Conservation (phyloP, 2,329 filamentous ascomycete genomes). For the Exophiala sp. region DNA sequence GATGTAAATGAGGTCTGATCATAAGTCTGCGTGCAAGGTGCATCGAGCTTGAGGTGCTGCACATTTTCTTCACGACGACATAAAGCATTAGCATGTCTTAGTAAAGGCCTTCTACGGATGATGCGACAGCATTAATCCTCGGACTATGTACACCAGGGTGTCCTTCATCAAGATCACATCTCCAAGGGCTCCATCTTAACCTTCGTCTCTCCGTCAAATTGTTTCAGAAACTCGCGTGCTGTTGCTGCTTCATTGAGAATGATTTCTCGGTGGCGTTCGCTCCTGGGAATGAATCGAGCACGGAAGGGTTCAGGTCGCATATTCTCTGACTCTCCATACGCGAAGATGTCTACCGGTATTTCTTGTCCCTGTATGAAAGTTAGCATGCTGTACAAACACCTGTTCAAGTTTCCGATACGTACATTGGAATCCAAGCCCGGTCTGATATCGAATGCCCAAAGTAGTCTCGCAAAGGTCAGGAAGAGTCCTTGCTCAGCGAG, state of each 20-base stretch:
- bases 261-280: background rate
- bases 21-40: too few species aligned
- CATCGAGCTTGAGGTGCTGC: too few species aligned
- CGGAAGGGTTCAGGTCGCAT: slow-evolving; percentile 20
- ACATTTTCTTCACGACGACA: too few species aligned
- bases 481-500: slow-evolving; percentile 60
- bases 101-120: too few species aligned
- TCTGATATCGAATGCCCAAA: slow-evolving; percentile 57
- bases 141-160: too few species aligned
- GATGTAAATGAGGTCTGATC: too few species aligned
- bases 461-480: slow-evolving; percentile 54
- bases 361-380: slow-evolving; percentile 5
- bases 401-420: background rate
- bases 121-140: too few species aligned
- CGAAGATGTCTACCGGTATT: slow-evolving; percentile 17
- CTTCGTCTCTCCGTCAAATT: slow-evolving; percentile 13
- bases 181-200: slow-evolving; percentile 7
- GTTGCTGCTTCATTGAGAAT: background rate
- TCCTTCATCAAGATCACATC: background rate
- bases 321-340: slow-evolving; percentile 16
- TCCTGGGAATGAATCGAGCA: slow-evolving; percentile 13
- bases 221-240: slow-evolving; percentile 3
- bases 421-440: slow-evolving; percentile 36
- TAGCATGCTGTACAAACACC: background rate
- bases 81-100: too few species aligned